These are phyloP conservation scores for Tetracladium setigerum DNA, from an alignment of 495 filamentous ascomycete genomes.

Conservation along the genomic window DNA sequence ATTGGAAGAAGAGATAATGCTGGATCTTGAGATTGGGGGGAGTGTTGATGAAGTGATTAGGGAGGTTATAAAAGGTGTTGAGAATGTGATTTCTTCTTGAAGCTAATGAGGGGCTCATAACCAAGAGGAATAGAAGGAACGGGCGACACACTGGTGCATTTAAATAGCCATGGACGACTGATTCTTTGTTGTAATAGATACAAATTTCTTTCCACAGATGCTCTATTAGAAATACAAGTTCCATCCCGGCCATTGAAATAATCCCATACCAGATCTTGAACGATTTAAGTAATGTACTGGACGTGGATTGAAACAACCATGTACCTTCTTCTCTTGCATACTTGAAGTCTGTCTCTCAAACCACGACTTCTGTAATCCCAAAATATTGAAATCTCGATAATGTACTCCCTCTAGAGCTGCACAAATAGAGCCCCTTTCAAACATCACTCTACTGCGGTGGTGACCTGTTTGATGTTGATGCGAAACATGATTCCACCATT, in stretches of 20 bases:
- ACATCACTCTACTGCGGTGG: too few species aligned
- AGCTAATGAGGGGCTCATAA: too few species aligned
- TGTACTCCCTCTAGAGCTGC: too few species aligned
- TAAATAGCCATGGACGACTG: not conserved
- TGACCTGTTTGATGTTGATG: too few species aligned
- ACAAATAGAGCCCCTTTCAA: too few species aligned
- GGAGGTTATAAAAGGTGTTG: constrained; percentile 13
- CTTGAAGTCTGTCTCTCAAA: too few species aligned
- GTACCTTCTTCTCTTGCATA: not conserved
- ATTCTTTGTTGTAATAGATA: not conserved
- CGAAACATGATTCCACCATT: too few species aligned
- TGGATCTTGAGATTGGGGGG: constrained; percentile 9
- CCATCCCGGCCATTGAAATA: not conserved
- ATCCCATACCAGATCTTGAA: not conserved
- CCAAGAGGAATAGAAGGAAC: constrained; percentile 17
- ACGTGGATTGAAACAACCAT: too few species aligned
- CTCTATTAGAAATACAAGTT: constrained; percentile 1
- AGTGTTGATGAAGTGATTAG: constrained; percentile 8
- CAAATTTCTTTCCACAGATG: not conserved
- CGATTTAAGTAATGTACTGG: not conserved
- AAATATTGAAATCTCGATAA: too few species aligned
- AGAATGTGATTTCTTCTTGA: constrained; percentile 8
- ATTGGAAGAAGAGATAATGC: constrained; percentile 13
- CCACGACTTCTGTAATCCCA: too few species aligned
- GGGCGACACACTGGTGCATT: not conserved